phyloP scores from a whole-genome alignment of 257 asterid genomes.

The Lycium ferocissimum region DNA sequence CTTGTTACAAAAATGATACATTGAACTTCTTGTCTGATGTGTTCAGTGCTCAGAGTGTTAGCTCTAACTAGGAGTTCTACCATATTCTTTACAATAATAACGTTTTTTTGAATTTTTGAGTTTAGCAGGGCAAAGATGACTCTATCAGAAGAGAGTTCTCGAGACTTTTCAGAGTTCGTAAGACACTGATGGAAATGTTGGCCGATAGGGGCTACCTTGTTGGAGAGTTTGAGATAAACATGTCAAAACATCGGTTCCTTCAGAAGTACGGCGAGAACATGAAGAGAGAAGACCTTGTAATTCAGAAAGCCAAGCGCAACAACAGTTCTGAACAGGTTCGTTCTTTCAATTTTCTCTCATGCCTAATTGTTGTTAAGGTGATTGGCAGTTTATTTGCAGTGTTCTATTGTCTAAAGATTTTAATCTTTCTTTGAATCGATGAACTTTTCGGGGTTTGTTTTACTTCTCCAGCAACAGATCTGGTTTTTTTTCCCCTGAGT shows the following conservation, averaged over 20 bases:
- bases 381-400: not conserved
- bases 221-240: slow-evolving; percentile 42
- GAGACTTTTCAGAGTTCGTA: slow-evolving; percentile 36
- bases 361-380: not conserved
- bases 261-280: slow-evolving; percentile 67
- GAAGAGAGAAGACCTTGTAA: slow-evolving; percentile 77
- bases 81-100: not conserved
- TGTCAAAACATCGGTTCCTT: slow-evolving; percentile 36
- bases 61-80: not conserved
- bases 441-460: no score
- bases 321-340: slow-evolving; percentile 59
- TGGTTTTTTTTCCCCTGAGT: no score
- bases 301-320: slow-evolving; percentile 56
- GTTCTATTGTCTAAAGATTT: not conserved
- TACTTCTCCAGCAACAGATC: no score
- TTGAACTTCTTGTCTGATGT: not conserved
- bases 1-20: slow-evolving; percentile 19
- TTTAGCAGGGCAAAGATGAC: slow-evolving; percentile 10
- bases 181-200: slow-evolving; percentile 46
- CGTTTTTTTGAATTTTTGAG: not conserved
- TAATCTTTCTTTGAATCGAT: not conserved
- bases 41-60: not conserved
- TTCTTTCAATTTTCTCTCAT: no score
- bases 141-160: not conserved
- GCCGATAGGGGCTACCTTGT: slow-evolving; percentile 46